phyloP scores from a whole-genome alignment of 805 yeast genomes.

The Lachancea thermotolerans region DNA sequence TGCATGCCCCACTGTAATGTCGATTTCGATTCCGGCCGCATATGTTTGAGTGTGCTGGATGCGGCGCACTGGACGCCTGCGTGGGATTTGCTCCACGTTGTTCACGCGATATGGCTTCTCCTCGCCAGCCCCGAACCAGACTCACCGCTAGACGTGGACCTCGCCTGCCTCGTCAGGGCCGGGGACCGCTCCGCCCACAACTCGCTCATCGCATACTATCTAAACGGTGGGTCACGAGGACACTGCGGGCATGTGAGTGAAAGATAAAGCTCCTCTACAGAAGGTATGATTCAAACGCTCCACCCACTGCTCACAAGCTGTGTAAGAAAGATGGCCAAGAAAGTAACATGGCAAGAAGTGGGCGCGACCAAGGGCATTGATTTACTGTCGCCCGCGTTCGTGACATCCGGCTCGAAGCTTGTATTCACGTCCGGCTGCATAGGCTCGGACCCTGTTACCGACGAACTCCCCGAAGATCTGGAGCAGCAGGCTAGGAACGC shows the following conservation, averaged over 20 bases:
- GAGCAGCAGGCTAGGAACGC: conserved; percentile 42
- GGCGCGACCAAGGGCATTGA: conserved; percentile 23
- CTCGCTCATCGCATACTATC: conserved; percentile 34
- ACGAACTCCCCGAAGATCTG: conserved; percentile 37
- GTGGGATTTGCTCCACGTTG: conserved; percentile 52
- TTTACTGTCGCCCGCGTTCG: conserved; percentile 37
- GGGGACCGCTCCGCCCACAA: conserved; percentile 41
- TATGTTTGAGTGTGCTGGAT: conserved; percentile 61
- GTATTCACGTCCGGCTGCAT: conserved; percentile 46
- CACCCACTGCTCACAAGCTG: not conserved
- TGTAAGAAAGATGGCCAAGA: conserved; percentile 3
- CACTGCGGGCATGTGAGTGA: not conserved
- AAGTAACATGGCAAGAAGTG: conserved; percentile 30
- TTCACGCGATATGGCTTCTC: conserved; percentile 52
- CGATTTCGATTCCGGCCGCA: conserved; percentile 52
- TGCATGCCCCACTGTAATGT: conserved; percentile 45
- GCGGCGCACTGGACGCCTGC: conserved; percentile 62
- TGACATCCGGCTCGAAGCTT: conserved; percentile 31
- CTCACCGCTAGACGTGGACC: conserved; percentile 64
- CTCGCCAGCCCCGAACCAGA: conserved; percentile 62
- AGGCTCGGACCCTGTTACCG: conserved; percentile 37
- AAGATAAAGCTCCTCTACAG: not conserved
- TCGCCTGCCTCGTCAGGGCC: conserved; percentile 51
- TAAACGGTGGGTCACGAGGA: conserved; percentile 8
- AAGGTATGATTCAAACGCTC: not conserved